Conservation (phyloP, 257 asterid species). For the Nicotiana tabacum region DNA sequence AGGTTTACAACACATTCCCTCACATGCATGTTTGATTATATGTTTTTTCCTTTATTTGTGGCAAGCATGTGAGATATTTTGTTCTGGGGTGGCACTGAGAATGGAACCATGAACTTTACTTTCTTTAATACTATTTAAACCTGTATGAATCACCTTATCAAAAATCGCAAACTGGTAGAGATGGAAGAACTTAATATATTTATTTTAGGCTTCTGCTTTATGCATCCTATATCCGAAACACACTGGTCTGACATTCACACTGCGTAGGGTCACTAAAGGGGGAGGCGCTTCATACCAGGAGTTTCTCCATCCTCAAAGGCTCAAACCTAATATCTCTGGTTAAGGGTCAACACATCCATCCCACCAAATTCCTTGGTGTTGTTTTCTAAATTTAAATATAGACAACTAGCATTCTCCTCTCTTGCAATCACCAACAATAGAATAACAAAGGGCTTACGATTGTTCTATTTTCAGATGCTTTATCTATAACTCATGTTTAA, state of each 20-base stretch:
- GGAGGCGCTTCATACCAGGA: too few species aligned
- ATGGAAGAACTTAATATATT: not conserved
- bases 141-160: not conserved
- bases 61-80: not conserved
- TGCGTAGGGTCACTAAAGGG: too few species aligned
- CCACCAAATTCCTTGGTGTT: too few species aligned
- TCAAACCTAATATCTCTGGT: too few species aligned
- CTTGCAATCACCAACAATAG: not conserved
- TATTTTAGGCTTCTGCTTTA: not conserved
- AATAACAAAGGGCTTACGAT: not conserved
- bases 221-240: too few species aligned
- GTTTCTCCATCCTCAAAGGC: too few species aligned
- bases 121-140: not conserved
- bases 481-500: conserved; percentile 4
- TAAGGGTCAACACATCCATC: too few species aligned
- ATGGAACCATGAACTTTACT: not conserved
- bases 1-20: not conserved
- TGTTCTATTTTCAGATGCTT: not conserved
- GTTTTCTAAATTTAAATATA: too few species aligned
- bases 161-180: not conserved
- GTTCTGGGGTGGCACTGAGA: not conserved
- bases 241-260: too few species aligned
- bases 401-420: not conserved
- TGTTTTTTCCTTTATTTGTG: not conserved
- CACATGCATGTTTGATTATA: not conserved